Evolutionary conservation across 495 filamentous ascomycete species (phyloP).

Genomic region (Neurospora sp.): DNA sequence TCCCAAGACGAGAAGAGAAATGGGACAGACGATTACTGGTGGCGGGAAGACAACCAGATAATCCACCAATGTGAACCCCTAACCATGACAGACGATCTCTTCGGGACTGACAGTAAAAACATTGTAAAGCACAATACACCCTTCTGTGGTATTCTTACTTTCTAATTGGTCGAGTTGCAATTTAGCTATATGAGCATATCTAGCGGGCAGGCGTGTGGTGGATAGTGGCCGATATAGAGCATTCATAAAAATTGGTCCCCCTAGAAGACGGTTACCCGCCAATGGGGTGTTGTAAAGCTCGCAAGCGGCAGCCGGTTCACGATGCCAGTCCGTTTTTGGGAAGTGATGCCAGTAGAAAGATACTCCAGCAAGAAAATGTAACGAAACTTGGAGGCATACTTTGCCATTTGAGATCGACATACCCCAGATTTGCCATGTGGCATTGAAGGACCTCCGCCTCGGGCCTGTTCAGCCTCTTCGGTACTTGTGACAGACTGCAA

Average conservation of each 20-base stretch:
- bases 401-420: not conserved
- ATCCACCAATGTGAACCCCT: not conserved
- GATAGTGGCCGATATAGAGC: not conserved
- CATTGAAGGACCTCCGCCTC: not conserved
- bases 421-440: not conserved
- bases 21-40: not conserved
- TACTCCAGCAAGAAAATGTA: too few relatives aligned
- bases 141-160: not conserved
- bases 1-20: not conserved
- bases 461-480: not conserved
- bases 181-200: not conserved
- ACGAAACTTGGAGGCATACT: too few relatives aligned
- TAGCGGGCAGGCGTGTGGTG: not conserved
- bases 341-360: too few relatives aligned
- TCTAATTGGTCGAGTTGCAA: not conserved
- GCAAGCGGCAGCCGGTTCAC: not conserved
- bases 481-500: not conserved
- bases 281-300: not conserved
- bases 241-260: rapidly evolving
- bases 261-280: not conserved
- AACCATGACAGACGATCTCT: not conserved
- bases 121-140: not conserved
- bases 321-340: too few relatives aligned
- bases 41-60: not conserved
- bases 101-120: not conserved